Conservation (phyloP, 108 stramenopile genomes). For the Asterionellopsis glacialis region DNA sequence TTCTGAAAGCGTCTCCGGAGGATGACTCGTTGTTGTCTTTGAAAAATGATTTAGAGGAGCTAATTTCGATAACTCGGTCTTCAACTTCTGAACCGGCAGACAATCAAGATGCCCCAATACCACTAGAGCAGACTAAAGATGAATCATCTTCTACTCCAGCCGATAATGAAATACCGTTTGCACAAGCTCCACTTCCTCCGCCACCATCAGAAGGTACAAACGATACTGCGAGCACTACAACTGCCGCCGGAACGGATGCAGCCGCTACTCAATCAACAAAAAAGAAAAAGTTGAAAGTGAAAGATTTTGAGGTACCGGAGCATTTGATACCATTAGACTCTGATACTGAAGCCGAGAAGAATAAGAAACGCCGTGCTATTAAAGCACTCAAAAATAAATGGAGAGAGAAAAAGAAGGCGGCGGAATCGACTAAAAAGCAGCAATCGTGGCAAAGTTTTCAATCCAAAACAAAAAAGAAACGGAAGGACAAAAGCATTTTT, state of each 20-base stretch:
- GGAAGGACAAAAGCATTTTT: slow-evolving; percentile 54
- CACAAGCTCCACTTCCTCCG: slow-evolving; percentile 9
- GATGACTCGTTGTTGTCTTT: slow-evolving; percentile 64
- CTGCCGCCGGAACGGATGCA: background rate
- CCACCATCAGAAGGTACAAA: background rate
- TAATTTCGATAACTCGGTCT: slow-evolving; percentile 47
- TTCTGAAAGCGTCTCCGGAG: slow-evolving; percentile 49
- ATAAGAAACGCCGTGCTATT: slow-evolving; percentile 59
- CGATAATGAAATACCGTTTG: background rate
- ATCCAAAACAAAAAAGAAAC: slow-evolving; percentile 27
- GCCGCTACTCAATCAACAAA: slow-evolving; percentile 6
- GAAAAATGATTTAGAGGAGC: slow-evolving; percentile 67
- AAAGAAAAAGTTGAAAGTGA: slow-evolving; percentile 35
- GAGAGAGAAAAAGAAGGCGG: slow-evolving; percentile 58
- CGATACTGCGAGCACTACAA: background rate
- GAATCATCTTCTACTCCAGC: background rate
- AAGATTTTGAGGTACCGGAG: slow-evolving; percentile 67
- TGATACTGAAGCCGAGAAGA: slow-evolving; percentile 64
- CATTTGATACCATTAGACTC: slow-evolving; percentile 64
- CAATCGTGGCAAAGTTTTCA: slow-evolving; percentile 82
- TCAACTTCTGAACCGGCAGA: background rate
- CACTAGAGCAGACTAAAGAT: background rate
- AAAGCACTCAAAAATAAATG: slow-evolving; percentile 76
- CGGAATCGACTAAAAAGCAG: slow-evolving; percentile 59
- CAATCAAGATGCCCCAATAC: background rate